phyloP scores from a whole-genome alignment of 345 rosid genomes.

The Eucalyptus marginata region DNA sequence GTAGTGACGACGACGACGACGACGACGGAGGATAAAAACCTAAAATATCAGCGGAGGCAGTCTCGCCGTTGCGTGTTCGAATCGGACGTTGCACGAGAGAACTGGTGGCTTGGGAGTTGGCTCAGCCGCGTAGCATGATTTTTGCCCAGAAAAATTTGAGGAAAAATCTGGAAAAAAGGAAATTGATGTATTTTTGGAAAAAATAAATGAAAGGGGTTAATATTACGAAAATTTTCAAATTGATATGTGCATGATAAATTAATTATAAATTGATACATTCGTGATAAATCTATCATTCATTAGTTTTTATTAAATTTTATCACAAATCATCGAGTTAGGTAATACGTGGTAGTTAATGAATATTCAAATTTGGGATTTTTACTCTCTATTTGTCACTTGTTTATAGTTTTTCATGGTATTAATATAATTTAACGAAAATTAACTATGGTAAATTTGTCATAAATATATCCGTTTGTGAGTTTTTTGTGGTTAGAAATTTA shows the following conservation, averaged over 20 bases:
- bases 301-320: too few species aligned
- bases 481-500: too few species aligned
- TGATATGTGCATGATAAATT: too few species aligned
- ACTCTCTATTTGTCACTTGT: too few species aligned
- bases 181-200: neutral
- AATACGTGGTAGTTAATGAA: accelerated
- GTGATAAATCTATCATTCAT: too few species aligned
- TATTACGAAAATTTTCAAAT: accelerated
- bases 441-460: accelerated
- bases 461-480: accelerated
- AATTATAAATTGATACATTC: too few species aligned
- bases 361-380: accelerated
- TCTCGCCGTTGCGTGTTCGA: neutral
- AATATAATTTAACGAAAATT: too few species aligned
- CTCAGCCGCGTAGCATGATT: neutral
- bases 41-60: neutral
- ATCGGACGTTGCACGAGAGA: neutral
- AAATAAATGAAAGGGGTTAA: neutral
- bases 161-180: neutral
- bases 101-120: neutral
- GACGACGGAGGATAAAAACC: neutral
- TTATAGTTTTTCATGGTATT: too few species aligned
- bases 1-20: accelerated
- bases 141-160: neutral
- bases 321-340: accelerated